Percentiles rank a stretch among this genome's conserved stretches.
phyloP scores from a whole-genome alignment of 257 asterid species.

The Solanum medicagineum region DNA sequence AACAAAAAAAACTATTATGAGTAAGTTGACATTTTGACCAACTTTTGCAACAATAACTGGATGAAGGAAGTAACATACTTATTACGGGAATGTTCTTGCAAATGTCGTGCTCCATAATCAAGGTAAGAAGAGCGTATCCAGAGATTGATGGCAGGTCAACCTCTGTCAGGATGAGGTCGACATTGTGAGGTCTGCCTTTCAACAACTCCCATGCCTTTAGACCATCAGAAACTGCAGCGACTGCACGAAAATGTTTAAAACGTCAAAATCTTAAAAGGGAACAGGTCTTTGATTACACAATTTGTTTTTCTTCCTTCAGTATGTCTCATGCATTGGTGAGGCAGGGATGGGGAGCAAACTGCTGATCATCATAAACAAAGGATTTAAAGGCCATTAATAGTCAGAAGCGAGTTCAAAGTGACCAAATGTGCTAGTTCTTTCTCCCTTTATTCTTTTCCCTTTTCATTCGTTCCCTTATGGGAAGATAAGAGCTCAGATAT shows the following conservation, averaged over 20 bases:
- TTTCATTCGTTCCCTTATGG: neutral
- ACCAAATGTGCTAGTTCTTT: neutral
- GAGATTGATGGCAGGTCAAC: slow-evolving; percentile 92
- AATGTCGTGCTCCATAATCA: slow-evolving; percentile 78
- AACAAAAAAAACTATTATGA: neutral
- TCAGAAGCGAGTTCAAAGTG: neutral
- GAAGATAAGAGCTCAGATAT: neutral
- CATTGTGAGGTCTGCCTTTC: slow-evolving; percentile 45
- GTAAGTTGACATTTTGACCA: neutral
- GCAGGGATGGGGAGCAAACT: neutral
- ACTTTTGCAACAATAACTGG: neutral
- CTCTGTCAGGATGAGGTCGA: slow-evolving; percentile 87
- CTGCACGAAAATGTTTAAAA: slow-evolving; percentile 27
- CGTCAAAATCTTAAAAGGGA: neutral
- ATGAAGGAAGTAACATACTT: slow-evolving; percentile 42
- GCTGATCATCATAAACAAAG: neutral
- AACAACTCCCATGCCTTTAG: slow-evolving; percentile 91
- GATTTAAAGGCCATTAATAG: neutral
- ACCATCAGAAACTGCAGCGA: slow-evolving; percentile 86
- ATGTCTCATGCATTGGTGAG: neutral
- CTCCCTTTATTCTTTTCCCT: neutral
- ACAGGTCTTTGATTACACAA: neutral
- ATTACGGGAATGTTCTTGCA: slow-evolving; percentile 94
- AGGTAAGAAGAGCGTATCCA: slow-evolving; percentile 90
- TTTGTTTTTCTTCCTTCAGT: neutral